Evolutionary conservation across 169 alveolate species (phyloP).

Genomic region (Plasmodium cynomolgi): DNA sequence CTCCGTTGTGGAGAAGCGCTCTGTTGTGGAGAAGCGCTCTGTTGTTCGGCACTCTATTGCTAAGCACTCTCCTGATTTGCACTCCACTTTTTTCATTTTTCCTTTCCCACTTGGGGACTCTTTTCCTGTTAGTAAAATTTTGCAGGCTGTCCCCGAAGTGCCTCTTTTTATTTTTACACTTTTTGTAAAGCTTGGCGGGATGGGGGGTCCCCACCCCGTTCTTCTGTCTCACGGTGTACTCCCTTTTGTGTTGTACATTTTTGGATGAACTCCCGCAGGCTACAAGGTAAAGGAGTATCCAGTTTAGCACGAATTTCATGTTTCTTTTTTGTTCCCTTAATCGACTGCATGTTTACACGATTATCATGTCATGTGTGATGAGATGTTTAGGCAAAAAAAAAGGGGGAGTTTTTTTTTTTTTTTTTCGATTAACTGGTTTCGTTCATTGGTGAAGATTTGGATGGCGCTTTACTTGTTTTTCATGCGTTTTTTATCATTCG

Average conservation of each 20-base stretch:
- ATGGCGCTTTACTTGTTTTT: background rate
- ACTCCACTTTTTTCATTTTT: background rate
- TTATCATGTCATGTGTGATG: background rate
- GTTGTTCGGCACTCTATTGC: background rate
- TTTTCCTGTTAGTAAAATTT: background rate
- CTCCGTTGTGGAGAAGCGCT: background rate
- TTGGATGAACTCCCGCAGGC: slow-evolving; percentile 1
- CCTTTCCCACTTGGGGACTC: background rate
- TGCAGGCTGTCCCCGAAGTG: background rate
- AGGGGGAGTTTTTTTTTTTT: background rate
- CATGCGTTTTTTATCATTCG: background rate
- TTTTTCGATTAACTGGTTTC: background rate
- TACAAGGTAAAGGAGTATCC: background rate
- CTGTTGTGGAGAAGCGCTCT: background rate
- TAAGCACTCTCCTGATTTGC: background rate
- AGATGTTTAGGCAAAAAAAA: background rate
- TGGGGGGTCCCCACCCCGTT: background rate
- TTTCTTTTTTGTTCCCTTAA: background rate
- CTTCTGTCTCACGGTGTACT: background rate
- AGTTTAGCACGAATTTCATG: slow-evolving; percentile 24
- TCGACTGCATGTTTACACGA: background rate
- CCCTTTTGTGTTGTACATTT: slow-evolving; percentile 6
- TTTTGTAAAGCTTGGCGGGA: background rate
- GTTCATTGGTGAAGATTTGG: background rate
- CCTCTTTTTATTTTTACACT: background rate